Base-by-base conservation (phyloP, 106 monocot genomes). In the Cymbidium sinense region DNA sequence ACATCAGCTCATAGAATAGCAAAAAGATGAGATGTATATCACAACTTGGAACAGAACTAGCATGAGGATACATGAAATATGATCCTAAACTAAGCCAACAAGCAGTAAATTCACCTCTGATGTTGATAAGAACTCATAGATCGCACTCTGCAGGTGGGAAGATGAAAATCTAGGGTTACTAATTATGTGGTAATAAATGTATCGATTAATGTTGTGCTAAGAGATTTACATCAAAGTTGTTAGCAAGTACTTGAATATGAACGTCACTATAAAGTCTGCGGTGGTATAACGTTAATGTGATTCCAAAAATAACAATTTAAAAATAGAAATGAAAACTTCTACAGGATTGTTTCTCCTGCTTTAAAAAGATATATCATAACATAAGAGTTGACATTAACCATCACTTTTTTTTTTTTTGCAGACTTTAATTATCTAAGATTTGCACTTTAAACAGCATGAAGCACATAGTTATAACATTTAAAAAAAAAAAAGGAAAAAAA, bases 101-200 rank as follows among this genome's bases (percentile, higher is more conserved):
- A 33, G 50, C 50, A 71, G 62, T 25, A 78, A 65, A 50, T 43
- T 86, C 44, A 92, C 89, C 92, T 92, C 76, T 70, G 85, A 86
- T 3, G 85, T 83, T 43, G 85, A 85, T 75, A 92, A 81, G 50
- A 87, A 92, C 65, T 87, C 62, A 19, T 92, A 92, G 73, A 92
- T 85, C 37, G 85, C 87, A 87, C 92, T 92, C 92, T 92, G 89
- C 11, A 64, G 70, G 55, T 71, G 74, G 19, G 50, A 69, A 74
- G 27, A 73, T 69, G 13, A 79, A 74, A 82, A 43, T 35, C n/a
- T n/a, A n/a, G n/a, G n/a, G n/a, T n/a, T n/a, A n/a, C n/a, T n/a
- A n/a, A n/a, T n/a, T n/a, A n/a, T n/a, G n/a, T n/a, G n/a, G n/a
- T n/a, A n/a, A n/a, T n/a, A n/a, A n/a, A n/a, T n/a, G n/a, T n/a